Conservation (phyloP, 106 monocot species). For the Dioscorea zingiberensis region DNA sequence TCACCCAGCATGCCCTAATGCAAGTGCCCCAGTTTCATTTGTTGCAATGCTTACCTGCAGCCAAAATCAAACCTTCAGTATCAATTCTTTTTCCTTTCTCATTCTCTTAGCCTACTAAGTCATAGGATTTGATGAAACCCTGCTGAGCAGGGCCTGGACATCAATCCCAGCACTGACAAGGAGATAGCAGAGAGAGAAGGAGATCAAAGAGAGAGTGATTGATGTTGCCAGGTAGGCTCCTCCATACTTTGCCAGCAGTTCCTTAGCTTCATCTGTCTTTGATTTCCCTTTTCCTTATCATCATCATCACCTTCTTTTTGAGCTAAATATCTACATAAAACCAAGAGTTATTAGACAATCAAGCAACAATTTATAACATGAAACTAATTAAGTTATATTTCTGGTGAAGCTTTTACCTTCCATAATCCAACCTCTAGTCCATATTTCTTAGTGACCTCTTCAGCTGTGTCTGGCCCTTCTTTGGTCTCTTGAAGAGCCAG, state of each 20-base stretch:
- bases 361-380: not conserved
- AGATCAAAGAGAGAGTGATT: constrained; percentile 83
- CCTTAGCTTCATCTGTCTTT: constrained; percentile 79
- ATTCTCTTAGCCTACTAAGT: too few relatives aligned
- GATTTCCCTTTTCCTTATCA: constrained; percentile 53
- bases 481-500: constrained; percentile 53
- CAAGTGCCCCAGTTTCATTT: constrained; percentile 59
- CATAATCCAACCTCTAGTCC: constrained; percentile 91
- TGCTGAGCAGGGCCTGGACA: constrained; percentile 61
- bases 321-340: constrained; percentile 64
- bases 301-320: constrained; percentile 40
- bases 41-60: constrained; percentile 59
- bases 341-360: not conserved
- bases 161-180: constrained; percentile 79
- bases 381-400: not conserved
- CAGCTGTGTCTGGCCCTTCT: constrained; percentile 34
- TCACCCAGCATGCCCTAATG: constrained; percentile 17
- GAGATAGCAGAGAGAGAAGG: constrained; percentile 80
- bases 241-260: constrained; percentile 83
- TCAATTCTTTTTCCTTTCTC: too few relatives aligned
- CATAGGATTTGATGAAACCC: constrained; percentile 35
- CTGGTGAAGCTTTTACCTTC: constrained; percentile 76
- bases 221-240: constrained; percentile 96
- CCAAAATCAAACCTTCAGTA: not conserved
- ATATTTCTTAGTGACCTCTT: constrained; percentile 72